These are phyloP conservation scores for Penicillium sp. DNA, from an alignment of 2,329 filamentous ascomycete genomes.

Conservation along the genomic window DNA sequence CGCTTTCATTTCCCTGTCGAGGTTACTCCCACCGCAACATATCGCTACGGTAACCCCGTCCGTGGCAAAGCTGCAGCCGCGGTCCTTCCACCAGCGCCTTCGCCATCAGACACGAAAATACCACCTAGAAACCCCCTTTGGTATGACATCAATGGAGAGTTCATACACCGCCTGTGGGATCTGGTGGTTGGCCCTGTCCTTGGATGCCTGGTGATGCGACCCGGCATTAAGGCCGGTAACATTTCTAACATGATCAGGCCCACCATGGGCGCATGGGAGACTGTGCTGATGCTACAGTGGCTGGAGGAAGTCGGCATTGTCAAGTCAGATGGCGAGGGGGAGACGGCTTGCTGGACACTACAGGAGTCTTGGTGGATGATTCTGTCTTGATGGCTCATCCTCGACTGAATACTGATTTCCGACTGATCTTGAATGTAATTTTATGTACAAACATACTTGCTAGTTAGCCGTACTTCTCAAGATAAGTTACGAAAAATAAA, in stretches of 20 bases:
- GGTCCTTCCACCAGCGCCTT: constrained; percentile 15
- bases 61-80: constrained; percentile 10
- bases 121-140: constrained; percentile 44
- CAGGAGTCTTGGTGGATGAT: constrained; percentile 44
- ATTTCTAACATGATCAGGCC: constrained; percentile 40
- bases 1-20: constrained; percentile 44
- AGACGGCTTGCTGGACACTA: constrained; percentile 29
- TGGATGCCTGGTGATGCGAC: constrained; percentile 40
- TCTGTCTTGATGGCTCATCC: constrained; percentile 12
- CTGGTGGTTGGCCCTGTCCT: constrained; percentile 40
- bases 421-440: not conserved
- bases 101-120: not conserved
- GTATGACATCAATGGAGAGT: constrained; percentile 47
- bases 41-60: constrained; percentile 41
- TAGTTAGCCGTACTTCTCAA: not conserved
- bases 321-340: constrained; percentile 9
- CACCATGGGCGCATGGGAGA: constrained; percentile 42
- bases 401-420: no score
- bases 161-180: constrained; percentile 40
- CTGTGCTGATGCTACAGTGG: constrained; percentile 41
- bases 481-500: not conserved
- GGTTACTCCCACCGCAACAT: constrained; percentile 34
- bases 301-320: constrained; percentile 27
- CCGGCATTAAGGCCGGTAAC: constrained; percentile 35
- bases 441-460: not conserved